Base-by-base conservation (phyloP, 306 rosid species). In the Rosa lucieae region DNA sequence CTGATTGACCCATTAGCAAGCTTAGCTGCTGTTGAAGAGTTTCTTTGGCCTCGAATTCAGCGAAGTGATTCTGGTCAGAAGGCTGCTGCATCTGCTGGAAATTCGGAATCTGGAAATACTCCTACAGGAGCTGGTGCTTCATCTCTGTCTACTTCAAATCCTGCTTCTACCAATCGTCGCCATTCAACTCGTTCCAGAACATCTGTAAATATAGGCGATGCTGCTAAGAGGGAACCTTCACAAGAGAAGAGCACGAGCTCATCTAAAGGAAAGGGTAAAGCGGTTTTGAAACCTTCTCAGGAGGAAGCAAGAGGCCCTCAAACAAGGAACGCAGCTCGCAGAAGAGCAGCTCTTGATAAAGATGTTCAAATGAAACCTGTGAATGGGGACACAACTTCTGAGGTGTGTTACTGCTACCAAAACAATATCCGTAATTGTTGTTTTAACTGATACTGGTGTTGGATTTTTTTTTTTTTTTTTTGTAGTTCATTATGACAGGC, bases 21-120 rank as follows among this genome's bases (percentile, higher is more conserved):
- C 84, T 87, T 96, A 84, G 98, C 98, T 80, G 99, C 99, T 53
- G 92, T 93, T 46, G 99, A 96, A 78, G 99, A 96, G 74, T 96
- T 96, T 85, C 94, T 96, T 72, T 96, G 99, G 99, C 93, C 96
- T 76, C 92, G 99, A 69, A 88, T 96, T 79, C 99, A 93, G 84
- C 90, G 96, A 70, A 80, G 91, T 65, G 97, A 93, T 82, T 88
- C 98, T 84, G 93, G 87, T 78, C 97, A 91, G 85, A 91, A 90
- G 86, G 84, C 89, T 58, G 62, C 88, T 32, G 82, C 82, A 61
- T 91, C 96, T 75, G 86, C 82, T 58, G 96, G 92, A 73, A 93
- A 95, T 74, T 85, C 96, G 21, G 99, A 96, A 84, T 90, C 94
- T 66, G 99, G 98, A 62, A 84, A 92, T 35, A 88, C 92, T 20